Base-by-base conservation (phyloP, 306 rosid species). In the Nissolia schottii region DNA sequence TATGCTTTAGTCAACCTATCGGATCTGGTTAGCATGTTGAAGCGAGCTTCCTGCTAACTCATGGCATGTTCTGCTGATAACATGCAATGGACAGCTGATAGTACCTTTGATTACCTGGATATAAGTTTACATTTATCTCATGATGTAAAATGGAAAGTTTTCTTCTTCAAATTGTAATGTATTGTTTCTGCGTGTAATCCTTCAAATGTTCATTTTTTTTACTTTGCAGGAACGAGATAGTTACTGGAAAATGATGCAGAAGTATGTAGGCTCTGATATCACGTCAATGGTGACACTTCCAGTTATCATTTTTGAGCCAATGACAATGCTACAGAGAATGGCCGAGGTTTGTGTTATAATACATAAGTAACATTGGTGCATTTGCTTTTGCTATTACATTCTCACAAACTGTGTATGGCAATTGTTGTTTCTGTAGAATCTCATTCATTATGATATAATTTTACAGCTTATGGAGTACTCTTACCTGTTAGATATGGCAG, bases 261-360 rank as follows among this genome's bases (percentile, higher is more conserved):
- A 88, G 73, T 94, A 94, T 81, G 75, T 94, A 32, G 99, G 99
- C 13, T 83, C 96, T 34, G 99, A 94, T 75, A 38, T 94, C 73
- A 91, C 97, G 70, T 94, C 99, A 69, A 80, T 94, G 96, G 97
- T 94, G 77, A 94, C 96, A 46, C 97, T 94, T 74, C 99, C 99
- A 2, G 99, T 94, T 56, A 60, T 87, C 41, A 89, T 94, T 82
- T 94, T 88, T 85, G 99, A 94, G 88, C 99, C 99, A 71, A 94
- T 91, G 99, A 88, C 99, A 35, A 86, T 82, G 91, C 79, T 94
- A 69, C 99, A 94, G 84, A 91, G 29, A 88, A 81, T 94, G 93
- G 96, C 99, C 0, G 99, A 94, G 99, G 97, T 94, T 46, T 61
- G 93, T 82, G 15, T 62, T 37, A 60, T 71, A 40, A 34, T 53